Evolutionary conservation across 176 grass and related monocot species (phyloP), one percentile per base, ranked within the genome.

Genomic region (Aegilops umbellulata): DNA sequence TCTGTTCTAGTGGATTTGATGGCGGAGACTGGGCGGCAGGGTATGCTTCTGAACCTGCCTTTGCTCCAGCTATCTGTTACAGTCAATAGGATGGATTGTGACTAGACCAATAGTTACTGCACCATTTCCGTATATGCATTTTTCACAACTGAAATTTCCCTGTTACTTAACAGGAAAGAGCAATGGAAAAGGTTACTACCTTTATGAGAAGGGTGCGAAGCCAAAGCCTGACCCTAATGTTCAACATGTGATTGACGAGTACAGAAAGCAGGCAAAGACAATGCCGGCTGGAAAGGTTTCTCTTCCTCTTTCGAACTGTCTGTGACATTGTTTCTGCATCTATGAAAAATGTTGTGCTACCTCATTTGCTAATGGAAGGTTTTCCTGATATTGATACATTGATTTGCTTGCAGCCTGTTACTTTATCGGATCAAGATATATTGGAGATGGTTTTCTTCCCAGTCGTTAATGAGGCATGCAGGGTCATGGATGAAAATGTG

Each of bases 371-470:
- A 32, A 29, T 65, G 62, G 23, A 69, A 65, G 2, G 34, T 84
- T 24, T 34, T 58, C 10, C 66, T 92, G 55, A 82, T 75, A 32
- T 36, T 12, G 44, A 15, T 3, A 41, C 35, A 70, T 86, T 78
- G 57, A 47, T 4, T 86, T 87, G 57, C 62, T 86, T 92, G 58
- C 82, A 98, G 96, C 75, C 93, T 58, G 94, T 92, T 78, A 91
- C 36, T 76, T 76, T 99, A 69, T 91, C 86, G 1, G 86, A 95
- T 76, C 89, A 91, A 86, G 96, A 95, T 4, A 82, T 98, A 65
- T 34, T 95, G 88, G 96, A 95, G 87, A 98, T 98, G 93, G 86
- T 98, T 90, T 98, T 98, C 88, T 98, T 98, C 83, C 93, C 96
- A 71, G 90, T 92, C 74, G 84, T 98, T 39, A 98, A 98, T 22